Conservation (phyloP, 208 protist genomes). For the Leishmania arabica region DNA sequence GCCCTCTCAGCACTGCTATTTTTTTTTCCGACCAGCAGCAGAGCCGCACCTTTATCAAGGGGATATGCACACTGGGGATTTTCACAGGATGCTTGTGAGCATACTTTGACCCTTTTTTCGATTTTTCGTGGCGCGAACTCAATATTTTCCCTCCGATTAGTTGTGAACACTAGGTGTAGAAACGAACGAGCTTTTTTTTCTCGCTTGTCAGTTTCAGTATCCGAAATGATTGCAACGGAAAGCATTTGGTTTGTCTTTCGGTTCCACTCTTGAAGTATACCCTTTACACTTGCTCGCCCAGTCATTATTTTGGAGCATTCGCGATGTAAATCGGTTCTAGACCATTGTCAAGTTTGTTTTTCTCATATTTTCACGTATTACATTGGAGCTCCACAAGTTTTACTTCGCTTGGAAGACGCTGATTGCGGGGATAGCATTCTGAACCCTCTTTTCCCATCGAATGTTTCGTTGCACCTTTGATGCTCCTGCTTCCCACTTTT, state of each 20-base stretch:
- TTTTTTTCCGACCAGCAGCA: not conserved
- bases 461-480: not conserved
- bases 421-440: not conserved
- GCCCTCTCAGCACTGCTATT: not conserved
- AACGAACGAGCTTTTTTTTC: not conserved
- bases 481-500: not conserved
- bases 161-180: not conserved
- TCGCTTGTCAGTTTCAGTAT: not conserved
- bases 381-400: not conserved
- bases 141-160: not conserved
- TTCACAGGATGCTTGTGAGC: not conserved
- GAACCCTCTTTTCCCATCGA: not conserved
- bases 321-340: not conserved
- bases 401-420: not conserved
- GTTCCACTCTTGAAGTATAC: not conserved
- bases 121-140: not conserved
- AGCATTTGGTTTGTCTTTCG: not conserved
- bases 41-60: no score
- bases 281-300: not conserved
- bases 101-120: not conserved
- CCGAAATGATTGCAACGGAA: not conserved
- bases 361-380: not conserved
- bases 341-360: not conserved
- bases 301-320: not conserved
- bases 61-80: not conserved